phyloP scores from a whole-genome alignment of 176 grass and related monocot species.

The Microstegium vimineum region DNA sequence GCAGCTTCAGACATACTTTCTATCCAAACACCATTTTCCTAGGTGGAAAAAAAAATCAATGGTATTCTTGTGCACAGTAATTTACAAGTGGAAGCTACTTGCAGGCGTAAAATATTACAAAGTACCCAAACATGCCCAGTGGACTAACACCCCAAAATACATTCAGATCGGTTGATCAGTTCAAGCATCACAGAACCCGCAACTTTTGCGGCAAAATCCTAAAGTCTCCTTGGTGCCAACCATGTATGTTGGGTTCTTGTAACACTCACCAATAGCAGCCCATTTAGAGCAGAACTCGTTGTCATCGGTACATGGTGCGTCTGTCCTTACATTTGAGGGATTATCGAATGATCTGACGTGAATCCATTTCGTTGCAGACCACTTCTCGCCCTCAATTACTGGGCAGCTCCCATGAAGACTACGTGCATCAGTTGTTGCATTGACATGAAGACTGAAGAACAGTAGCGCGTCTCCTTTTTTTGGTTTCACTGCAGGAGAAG shows the following conservation, averaged over 20 bases:
- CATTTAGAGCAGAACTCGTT: slow-evolving; percentile 45
- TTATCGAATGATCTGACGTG: slow-evolving; percentile 56
- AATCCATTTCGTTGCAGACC: slow-evolving; percentile 89
- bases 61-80: too few species aligned
- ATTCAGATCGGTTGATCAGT: neutral
- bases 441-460: slow-evolving; percentile 66
- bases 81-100: too few species aligned
- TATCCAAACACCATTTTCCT: too few species aligned
- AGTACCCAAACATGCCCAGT: too few species aligned
- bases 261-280: slow-evolving; percentile 43
- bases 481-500: slow-evolving; percentile 57
- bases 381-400: slow-evolving; percentile 67
- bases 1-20: too few species aligned
- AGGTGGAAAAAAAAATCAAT: too few species aligned
- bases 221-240: slow-evolving; percentile 41
- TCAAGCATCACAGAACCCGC: slow-evolving; percentile 35
- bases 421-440: slow-evolving; percentile 53
- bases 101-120: too few species aligned
- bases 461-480: slow-evolving; percentile 63
- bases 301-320: slow-evolving; percentile 17
- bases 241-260: slow-evolving; percentile 49
- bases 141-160: neutral
- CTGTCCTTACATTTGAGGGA: slow-evolving; percentile 19
- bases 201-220: slow-evolving; percentile 57
- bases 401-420: slow-evolving; percentile 78